A percentile compares a stretch with the other conserved stretches of the same genome.
phyloP scores from a whole-genome alignment of 2,329 filamentous ascomycete species.

The Ophiostoma sp. region DNA sequence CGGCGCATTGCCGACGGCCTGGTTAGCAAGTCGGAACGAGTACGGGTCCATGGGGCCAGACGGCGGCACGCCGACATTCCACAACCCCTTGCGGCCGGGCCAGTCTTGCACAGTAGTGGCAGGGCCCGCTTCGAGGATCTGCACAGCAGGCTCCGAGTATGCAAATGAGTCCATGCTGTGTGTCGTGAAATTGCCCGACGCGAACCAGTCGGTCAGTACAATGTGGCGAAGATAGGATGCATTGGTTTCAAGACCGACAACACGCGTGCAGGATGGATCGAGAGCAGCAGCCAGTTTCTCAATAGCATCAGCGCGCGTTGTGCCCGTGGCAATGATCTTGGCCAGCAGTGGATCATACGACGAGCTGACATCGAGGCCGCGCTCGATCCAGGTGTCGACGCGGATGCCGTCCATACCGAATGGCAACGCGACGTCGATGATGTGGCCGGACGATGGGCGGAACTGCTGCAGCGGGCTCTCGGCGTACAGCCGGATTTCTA shows the following conservation, averaged over 20 bases:
- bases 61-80: constrained; percentile 51
- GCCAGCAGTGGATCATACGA: constrained; percentile 48
- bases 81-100: constrained; percentile 51
- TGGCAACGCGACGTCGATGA: constrained; percentile 55
- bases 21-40: constrained; percentile 54
- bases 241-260: constrained; percentile 50
- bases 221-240: constrained; percentile 51
- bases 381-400: constrained; percentile 60
- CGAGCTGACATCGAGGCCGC: constrained; percentile 51
- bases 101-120: constrained; percentile 38
- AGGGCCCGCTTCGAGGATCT: constrained; percentile 32
- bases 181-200: constrained; percentile 50
- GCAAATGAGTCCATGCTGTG: constrained; percentile 49
- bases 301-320: constrained; percentile 39
- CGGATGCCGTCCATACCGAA: constrained; percentile 39
- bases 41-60: constrained; percentile 58
- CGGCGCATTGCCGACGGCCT: constrained; percentile 52
- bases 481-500: constrained; percentile 39
- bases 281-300: constrained; percentile 34
- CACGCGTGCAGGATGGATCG: constrained; percentile 23
- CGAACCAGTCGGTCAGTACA: constrained; percentile 43
- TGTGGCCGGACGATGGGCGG: constrained; percentile 52
- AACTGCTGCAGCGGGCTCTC: constrained; percentile 55
- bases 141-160: constrained; percentile 47
- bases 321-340: constrained; percentile 53